Conservation (phyloP, 495 filamentous ascomycete species). For the Penicillium salamii region DNA sequence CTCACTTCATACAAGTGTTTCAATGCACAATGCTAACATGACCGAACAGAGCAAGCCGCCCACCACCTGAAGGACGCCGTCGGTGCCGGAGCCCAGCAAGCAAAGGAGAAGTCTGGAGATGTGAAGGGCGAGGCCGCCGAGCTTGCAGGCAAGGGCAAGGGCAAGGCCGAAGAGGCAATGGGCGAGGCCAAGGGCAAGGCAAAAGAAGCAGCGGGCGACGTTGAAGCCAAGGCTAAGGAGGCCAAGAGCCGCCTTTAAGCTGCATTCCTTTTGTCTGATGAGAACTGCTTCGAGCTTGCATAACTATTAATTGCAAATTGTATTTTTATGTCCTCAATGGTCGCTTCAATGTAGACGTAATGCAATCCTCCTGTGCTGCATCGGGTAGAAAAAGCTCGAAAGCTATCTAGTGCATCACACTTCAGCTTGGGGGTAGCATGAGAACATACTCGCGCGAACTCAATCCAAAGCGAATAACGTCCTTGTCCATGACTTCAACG, state of each 20-base stretch:
- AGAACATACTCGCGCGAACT: constrained; percentile 86
- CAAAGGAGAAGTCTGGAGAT: constrained; percentile 31
- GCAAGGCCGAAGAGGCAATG: constrained; percentile 38
- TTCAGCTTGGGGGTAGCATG: constrained; percentile 54
- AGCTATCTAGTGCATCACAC: background rate
- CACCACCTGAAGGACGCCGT: constrained; percentile 39
- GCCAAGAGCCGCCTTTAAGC: constrained; percentile 25
- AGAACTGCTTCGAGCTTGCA: background rate
- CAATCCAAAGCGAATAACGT: constrained; percentile 82
- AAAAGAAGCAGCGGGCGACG: constrained; percentile 34
- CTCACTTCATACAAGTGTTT: background rate
- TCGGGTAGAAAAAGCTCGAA: background rate
- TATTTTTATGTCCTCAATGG: background rate
- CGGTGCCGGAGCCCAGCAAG: constrained; percentile 30
- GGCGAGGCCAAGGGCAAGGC: constrained; percentile 42
- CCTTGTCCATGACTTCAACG: constrained; percentile 82
- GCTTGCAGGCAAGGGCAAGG: constrained; percentile 39
- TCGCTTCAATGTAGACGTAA: too few relatives aligned
- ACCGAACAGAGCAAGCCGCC: constrained; percentile 42
- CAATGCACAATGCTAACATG: constrained; percentile 5
- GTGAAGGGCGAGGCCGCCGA: constrained; percentile 42
- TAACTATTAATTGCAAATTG: constrained; percentile 3
- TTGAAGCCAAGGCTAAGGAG: constrained; percentile 42
- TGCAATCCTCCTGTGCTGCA: background rate
- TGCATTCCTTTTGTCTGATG: background rate